Base-by-base conservation (phyloP, 805 yeast genomes). In the Metschnikowia dekortorum region DNA sequence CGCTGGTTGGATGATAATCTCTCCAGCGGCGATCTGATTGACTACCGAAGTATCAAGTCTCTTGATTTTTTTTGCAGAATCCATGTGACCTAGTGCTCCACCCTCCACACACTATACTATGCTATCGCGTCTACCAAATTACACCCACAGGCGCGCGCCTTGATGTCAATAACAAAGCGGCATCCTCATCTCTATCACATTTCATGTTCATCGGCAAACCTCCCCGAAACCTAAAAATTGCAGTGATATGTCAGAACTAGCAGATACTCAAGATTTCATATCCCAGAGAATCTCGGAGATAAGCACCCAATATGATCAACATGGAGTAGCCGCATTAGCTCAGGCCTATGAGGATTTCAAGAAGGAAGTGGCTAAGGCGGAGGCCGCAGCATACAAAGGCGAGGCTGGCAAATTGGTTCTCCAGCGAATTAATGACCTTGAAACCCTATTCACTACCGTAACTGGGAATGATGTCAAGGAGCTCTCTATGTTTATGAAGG, bases 21-120 rank as follows among this genome's bases (percentile, higher is more conserved):
- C 98, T 0, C 99, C 99, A 1, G 99, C 99, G 0, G 99, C 99
- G 29, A 94, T 94, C 53, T 85, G 80, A 65, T 90, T 91, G 44
- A 94, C 87, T 18, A 91, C 97, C 2, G 81, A 65, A 13, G 71
- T 71, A 41, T 85, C 94, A 26, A 92, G 76, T 14, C 80, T 49
- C 14, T 54, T 52, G 26, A 57, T 57, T 14, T 48, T 18, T 32
- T 29, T 33, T n/a, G 28, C 10, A n/a, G 13, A 2, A 29, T 39
- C 34, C 43, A 39, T 39, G 14, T n/a, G n/a, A 26, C 22, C 43
- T 29, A 14, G 14, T 13, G 33, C 34, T 29, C 14, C 32, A 8
- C 33, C 34, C n/a, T n/a, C 30, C 31, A 26, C 8, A 16, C 11
- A 29, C 28, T 18, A 16, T n/a, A 29, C 28, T 18, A 16, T 16